Conservation (phyloP, 2,329 filamentous ascomycete species). For the Penicillium sclerotigenum region DNA sequence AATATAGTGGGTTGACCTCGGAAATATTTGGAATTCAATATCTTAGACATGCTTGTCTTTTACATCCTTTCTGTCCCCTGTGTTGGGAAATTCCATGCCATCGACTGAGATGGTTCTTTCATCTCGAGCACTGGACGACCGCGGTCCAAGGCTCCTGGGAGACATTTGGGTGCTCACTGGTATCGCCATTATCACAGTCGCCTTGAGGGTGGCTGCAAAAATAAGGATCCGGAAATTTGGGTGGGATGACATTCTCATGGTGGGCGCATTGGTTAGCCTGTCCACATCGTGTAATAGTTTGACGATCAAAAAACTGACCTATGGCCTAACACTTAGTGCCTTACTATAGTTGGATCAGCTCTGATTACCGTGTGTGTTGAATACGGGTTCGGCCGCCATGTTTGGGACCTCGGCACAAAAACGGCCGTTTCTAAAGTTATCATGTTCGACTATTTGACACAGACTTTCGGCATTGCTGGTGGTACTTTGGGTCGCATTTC, state of each 20-base stretch:
- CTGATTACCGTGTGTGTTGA: conserved; percentile 22
- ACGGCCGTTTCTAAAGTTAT: conserved; percentile 14
- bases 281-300: background rate
- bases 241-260: conserved; percentile 25
- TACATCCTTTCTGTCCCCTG: background rate
- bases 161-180: conserved; percentile 23
- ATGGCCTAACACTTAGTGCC: conserved; percentile 9
- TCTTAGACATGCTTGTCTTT: background rate
- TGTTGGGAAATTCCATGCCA: background rate
- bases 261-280: conserved; percentile 23
- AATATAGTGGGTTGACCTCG: too few species aligned
- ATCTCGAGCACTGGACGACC: background rate
- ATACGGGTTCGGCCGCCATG: conserved; percentile 20
- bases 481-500: conserved; percentile 23
- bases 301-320: conserved; percentile 4
- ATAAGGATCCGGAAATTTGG: conserved; percentile 21
- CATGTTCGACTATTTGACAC: conserved; percentile 26
- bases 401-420: conserved; percentile 6
- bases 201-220: conserved; percentile 22
- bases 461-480: conserved; percentile 24
- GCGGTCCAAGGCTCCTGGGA: conserved; percentile 16
- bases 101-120: conserved; percentile 10
- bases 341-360: conserved; percentile 20
- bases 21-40: too few species aligned
- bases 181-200: conserved; percentile 15